phyloP scores from a whole-genome alignment of 768 basidiomycete species.

The Jaapia argillacea region DNA sequence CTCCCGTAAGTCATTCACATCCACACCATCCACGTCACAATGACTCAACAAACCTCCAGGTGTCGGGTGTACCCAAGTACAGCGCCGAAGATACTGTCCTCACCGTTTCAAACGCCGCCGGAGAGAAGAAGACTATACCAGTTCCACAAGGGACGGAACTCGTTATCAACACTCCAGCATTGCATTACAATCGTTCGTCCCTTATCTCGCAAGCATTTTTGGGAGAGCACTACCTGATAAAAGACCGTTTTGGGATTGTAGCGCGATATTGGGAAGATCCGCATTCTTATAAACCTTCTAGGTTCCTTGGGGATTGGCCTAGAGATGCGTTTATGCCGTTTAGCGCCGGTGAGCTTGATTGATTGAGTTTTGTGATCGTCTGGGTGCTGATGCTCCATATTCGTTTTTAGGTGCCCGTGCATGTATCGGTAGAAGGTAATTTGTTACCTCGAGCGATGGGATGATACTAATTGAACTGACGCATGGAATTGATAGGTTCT shows the following conservation, averaged over 20 bases:
- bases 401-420: conserved; percentile 8
- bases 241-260: conserved; percentile 11
- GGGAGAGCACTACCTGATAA: no score
- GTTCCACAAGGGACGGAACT: conserved; percentile 33
- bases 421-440: conserved; percentile 13
- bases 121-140: conserved; percentile 27
- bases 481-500: no score
- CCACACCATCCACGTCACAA: no score
- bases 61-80: conserved; percentile 31
- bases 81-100: conserved; percentile 36
- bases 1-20: no score
- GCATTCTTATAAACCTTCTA: conserved; percentile 28
- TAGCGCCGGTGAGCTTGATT: conserved; percentile 9
- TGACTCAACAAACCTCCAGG: no score
- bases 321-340: conserved; percentile 25
- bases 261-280: conserved; percentile 51
- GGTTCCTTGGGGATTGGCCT: conserved; percentile 23
- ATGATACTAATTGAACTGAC: conserved; percentile 1
- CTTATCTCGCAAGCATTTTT: no score
- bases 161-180: conserved; percentile 25
- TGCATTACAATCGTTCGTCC: conserved; percentile 42
- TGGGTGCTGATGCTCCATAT: no score
- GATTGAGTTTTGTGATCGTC: no score
- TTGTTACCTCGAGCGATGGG: no score
- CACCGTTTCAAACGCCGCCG: conserved; percentile 22